Percentiles rank a stretch among this genome's conserved stretches.
Evolutionary conservation across 2,329 filamentous ascomycete genomes (phyloP).

Genomic region (Trichoderma aggressivum): DNA sequence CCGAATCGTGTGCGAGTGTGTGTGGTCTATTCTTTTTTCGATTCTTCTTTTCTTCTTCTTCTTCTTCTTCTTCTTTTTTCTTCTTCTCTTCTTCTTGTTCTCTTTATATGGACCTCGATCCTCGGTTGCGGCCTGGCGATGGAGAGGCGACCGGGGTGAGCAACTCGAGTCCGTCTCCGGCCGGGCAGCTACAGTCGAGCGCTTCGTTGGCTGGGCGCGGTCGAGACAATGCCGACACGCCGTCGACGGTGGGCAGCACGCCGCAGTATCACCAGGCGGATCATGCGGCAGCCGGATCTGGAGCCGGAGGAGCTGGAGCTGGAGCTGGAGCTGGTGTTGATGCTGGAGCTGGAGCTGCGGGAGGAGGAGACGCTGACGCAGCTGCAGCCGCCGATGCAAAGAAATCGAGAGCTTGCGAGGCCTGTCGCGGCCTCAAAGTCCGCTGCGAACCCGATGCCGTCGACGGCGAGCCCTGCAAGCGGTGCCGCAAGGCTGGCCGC

Average conservation of each 20-base stretch:
- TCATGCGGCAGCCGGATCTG: neutral
- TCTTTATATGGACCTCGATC: slow-evolving; percentile 33
- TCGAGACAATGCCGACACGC: slow-evolving; percentile 25
- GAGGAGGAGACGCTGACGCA: neutral
- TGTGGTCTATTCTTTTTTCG: neutral
- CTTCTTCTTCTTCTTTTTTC: neutral
- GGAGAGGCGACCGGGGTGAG: slow-evolving; percentile 21
- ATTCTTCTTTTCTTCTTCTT: neutral
- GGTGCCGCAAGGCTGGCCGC: slow-evolving; percentile 78
- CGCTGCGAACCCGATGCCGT: slow-evolving; percentile 74
- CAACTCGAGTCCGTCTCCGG: slow-evolving; percentile 23
- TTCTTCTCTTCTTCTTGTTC: neutral
- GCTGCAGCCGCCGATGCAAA: slow-evolving; percentile 49
- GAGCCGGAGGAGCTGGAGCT: slow-evolving; percentile 20
- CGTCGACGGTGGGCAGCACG: slow-evolving; percentile 19
- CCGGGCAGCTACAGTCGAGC: slow-evolving; percentile 8
- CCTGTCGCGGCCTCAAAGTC: slow-evolving; percentile 74
- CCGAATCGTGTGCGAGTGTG: neutral
- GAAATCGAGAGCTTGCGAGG: slow-evolving; percentile 69
- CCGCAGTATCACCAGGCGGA: neutral
- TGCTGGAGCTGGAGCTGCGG: slow-evolving; percentile 19
- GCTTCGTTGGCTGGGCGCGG: slow-evolving; percentile 19
- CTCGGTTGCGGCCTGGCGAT: slow-evolving; percentile 29
- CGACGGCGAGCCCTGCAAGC: slow-evolving; percentile 62
- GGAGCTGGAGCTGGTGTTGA: slow-evolving; percentile 23